These are phyloP conservation scores for Carex pumila DNA, from an alignment of 176 grass and related monocot species.

Conservation along the genomic window DNA sequence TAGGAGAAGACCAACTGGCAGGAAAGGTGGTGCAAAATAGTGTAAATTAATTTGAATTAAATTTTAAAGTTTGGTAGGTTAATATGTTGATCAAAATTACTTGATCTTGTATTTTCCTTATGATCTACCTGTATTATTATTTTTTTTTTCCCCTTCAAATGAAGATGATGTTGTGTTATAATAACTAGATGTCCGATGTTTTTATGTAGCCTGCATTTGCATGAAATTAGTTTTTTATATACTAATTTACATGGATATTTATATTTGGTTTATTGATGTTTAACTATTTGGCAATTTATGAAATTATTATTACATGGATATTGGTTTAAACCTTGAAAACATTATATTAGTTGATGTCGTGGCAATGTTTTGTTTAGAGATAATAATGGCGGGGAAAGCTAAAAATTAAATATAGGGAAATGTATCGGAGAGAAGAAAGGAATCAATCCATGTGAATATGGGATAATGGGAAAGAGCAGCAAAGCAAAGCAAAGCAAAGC, in stretches of 20 bases:
- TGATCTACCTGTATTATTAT: not conserved
- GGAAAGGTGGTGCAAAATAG: conserved; percentile 14
- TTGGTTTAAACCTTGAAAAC: not conserved
- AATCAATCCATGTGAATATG: conserved; percentile 2
- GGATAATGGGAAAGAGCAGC: too few species aligned
- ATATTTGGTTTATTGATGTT: not conserved
- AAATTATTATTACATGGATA: too few species aligned
- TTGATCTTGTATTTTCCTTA: conserved; percentile 4
- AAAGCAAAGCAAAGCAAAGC: not conserved
- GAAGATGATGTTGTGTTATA: not conserved
- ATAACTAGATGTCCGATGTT: not conserved
- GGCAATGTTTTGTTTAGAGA: not conserved
- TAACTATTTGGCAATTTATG: not conserved
- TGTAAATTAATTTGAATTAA: not conserved
- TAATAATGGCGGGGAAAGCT: not conserved
- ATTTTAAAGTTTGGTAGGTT: not conserved
- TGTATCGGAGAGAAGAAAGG: not conserved
- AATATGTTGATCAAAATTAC: conserved; percentile 3
- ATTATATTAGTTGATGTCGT: not conserved
- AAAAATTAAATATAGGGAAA: not conserved
- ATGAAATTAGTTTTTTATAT: not conserved
- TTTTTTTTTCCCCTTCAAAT: not conserved
- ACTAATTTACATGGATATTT: not conserved
- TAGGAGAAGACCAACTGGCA: not conserved
- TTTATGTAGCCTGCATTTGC: not conserved